phyloP scores from a whole-genome alignment of 768 basidiomycete genomes.

The Mycena epipterygia region DNA sequence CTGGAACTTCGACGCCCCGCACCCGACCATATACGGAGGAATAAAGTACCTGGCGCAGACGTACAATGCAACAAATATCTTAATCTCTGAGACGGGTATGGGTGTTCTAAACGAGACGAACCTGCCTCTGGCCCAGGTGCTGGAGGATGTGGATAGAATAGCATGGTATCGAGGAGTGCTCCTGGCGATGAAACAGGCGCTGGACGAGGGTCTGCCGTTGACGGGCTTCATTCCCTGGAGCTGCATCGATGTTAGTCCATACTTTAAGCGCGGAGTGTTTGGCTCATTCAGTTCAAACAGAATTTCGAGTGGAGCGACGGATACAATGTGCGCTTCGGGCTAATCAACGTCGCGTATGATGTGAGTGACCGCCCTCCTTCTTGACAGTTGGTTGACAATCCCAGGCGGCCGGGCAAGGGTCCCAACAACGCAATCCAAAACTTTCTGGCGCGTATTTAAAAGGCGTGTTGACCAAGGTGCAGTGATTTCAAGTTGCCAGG shows the following conservation, averaged over 20 bases:
- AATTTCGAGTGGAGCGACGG: constrained; percentile 64
- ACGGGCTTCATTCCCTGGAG: constrained; percentile 55
- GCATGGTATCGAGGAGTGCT: constrained; percentile 56
- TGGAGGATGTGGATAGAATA: constrained; percentile 55
- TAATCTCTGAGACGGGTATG: constrained; percentile 61
- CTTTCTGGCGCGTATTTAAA: constrained; percentile 31
- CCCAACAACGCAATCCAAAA: constrained; percentile 33
- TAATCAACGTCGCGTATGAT: constrained; percentile 53
- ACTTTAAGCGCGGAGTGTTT: neutral
- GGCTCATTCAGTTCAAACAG: constrained; percentile 37
- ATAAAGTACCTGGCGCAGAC: constrained; percentile 31
- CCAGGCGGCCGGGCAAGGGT: constrained; percentile 33
- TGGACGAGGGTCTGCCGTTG: constrained; percentile 52
- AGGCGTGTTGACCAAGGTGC: constrained; percentile 28
- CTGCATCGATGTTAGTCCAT: constrained; percentile 45
- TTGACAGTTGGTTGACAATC: neutral
- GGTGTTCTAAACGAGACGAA: constrained; percentile 54
- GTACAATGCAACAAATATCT: constrained; percentile 36
- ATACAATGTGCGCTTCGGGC: constrained; percentile 59
- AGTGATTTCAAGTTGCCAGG: neutral
- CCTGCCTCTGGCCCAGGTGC: constrained; percentile 48
- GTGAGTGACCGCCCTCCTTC: constrained; percentile 2
- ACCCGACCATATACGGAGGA: constrained; percentile 34
- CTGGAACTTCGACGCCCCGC: constrained; percentile 37
- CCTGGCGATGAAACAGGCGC: constrained; percentile 53